These are phyloP conservation scores for Phytophthora foliorum DNA, from an alignment of 352 stramenopile genomes.

Conservation along the genomic window DNA sequence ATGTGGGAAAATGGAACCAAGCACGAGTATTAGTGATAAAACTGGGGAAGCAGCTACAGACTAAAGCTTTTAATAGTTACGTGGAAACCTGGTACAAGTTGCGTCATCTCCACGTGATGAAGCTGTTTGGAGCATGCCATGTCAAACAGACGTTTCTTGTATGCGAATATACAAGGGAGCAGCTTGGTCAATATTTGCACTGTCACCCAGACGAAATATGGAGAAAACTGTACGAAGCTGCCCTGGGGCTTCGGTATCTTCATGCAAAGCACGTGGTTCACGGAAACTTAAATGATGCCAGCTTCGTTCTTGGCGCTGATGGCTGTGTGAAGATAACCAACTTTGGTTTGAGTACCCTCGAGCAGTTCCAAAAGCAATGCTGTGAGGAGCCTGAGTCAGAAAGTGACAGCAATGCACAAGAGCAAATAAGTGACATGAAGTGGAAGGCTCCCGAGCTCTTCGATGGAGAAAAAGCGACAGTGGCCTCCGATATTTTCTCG, in stretches of 20 bases:
- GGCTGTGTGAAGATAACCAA: not conserved
- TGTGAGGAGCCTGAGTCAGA: not conserved
- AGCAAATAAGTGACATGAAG: not conserved
- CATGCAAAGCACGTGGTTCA: slow-evolving; percentile 10
- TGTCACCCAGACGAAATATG: slow-evolving; percentile 7
- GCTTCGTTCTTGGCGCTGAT: slow-evolving; percentile 7
- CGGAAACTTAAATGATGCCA: slow-evolving; percentile 2
- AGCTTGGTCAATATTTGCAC: slow-evolving; percentile 9
- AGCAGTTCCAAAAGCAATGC: not conserved
- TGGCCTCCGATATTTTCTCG: not conserved
- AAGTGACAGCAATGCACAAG: not conserved
- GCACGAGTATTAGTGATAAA: not conserved
- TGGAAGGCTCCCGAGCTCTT: not conserved
- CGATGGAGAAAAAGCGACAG: not conserved
- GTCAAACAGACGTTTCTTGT: slow-evolving; percentile 19
- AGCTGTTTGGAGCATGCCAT: slow-evolving; percentile 15
- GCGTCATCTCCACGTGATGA: slow-evolving; percentile 14
- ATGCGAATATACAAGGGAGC: slow-evolving; percentile 14
- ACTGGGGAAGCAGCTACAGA: not conserved
- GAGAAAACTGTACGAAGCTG: slow-evolving; percentile 19
- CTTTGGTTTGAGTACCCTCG: not conserved
- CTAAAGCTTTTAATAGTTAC: not conserved
- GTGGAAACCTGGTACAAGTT: slow-evolving; percentile 10
- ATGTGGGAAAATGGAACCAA: not conserved
- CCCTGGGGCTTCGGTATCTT: slow-evolving; percentile 14